Percentiles rank a stretch among this genome's conserved stretches.
phyloP scores from a whole-genome alignment of 1,284 basidiomycete genomes.

The Tylopilus sp. region DNA sequence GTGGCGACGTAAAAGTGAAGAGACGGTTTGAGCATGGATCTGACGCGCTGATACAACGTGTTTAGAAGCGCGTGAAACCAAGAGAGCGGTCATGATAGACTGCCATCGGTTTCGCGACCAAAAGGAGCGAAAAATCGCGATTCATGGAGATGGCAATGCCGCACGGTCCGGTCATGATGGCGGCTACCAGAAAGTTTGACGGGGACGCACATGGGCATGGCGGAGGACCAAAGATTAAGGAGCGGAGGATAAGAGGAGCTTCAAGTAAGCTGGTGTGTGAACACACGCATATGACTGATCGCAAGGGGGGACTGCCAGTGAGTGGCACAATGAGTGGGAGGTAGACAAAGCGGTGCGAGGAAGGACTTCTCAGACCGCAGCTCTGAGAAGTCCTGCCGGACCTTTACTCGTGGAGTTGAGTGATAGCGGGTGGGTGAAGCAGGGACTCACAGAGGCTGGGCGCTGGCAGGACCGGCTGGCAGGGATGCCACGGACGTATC shows the following conservation, averaged over 20 bases:
- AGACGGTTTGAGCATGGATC: slow-evolving; percentile 31
- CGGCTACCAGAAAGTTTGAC: slow-evolving; percentile 10
- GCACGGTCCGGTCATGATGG: slow-evolving; percentile 18
- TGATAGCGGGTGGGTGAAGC: slow-evolving; percentile 20
- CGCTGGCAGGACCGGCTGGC: not conserved
- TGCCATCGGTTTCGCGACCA: slow-evolving; percentile 31
- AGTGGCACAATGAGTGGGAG: slow-evolving; percentile 9
- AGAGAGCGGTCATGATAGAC: slow-evolving; percentile 33
- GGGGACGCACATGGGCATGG: slow-evolving; percentile 7
- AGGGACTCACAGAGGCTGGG: slow-evolving; percentile 8
- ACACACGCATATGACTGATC: slow-evolving; percentile 17
- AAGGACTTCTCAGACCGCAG: slow-evolving; percentile 24
- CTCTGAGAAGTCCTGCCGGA: slow-evolving; percentile 25
- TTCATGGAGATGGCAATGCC: slow-evolving; percentile 13
- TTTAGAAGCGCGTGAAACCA: slow-evolving; percentile 37
- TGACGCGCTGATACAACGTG: slow-evolving; percentile 37
- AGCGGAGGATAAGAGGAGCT: slow-evolving; percentile 13
- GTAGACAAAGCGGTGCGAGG: slow-evolving; percentile 24
- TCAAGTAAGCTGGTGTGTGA: slow-evolving; percentile 22
- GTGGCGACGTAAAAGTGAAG: slow-evolving; percentile 36
- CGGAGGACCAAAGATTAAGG: slow-evolving; percentile 1
- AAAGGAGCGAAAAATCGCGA: slow-evolving; percentile 24
- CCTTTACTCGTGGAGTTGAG: slow-evolving; percentile 21
- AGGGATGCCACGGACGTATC: slow-evolving; percentile 27
- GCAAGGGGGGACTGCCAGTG: slow-evolving; percentile 7